Percentiles rank a stretch among this genome's conserved stretches.
Evolutionary conservation across 2,329 filamentous ascomycete species (phyloP).

Genomic region (Arthrinium phaeospermum): DNA sequence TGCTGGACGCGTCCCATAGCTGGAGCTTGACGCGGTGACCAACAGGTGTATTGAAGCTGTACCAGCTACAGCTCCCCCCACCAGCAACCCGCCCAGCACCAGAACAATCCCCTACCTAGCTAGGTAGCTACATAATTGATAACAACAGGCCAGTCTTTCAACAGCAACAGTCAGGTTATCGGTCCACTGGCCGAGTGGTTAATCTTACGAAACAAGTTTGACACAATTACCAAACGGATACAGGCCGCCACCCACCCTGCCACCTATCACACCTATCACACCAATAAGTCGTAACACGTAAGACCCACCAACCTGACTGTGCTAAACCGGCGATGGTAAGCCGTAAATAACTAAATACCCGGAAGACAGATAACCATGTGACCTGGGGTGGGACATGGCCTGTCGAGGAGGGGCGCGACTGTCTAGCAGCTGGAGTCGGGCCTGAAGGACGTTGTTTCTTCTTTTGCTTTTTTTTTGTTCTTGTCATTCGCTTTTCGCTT

Average conservation of each 20-base stretch:
- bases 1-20: not conserved
- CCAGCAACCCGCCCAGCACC: not conserved
- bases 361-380: conserved; percentile 1
- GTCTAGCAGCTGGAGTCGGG: not conserved
- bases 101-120: not conserved
- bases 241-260: not conserved
- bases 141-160: not conserved
- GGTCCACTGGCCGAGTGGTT: not conserved
- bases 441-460: not conserved
- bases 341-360: conserved; percentile 14
- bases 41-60: not conserved
- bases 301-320: not conserved
- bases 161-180: conserved; percentile 1
- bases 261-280: not conserved
- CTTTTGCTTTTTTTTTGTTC: not conserved
- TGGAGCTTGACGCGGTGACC: not conserved
- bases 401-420: conserved; percentile 8
- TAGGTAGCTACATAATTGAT: not conserved
- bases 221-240: not conserved
- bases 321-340: not conserved
- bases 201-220: not conserved
- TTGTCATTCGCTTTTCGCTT: not conserved
- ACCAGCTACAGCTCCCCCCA: not conserved
- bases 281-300: not conserved
- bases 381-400: not conserved